Base-by-base conservation (phyloP, 768 basidiomycete species). In the Phlegmacium glaucopus region DNA sequence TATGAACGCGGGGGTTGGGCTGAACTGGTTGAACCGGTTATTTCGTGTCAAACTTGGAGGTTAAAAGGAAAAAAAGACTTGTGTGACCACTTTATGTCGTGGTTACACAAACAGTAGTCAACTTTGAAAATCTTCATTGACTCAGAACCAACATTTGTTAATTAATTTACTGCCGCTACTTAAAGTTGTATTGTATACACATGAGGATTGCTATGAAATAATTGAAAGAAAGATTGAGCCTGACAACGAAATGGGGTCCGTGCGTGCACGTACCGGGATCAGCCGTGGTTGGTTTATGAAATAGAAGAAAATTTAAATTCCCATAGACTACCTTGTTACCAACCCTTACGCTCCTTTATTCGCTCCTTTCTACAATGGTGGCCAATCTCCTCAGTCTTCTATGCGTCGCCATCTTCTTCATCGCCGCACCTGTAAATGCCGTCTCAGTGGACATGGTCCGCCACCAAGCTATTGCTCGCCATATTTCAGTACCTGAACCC, bases 21-120 rank as follows among this genome's bases (percentile, higher is more conserved):
- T 82, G 81, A 78, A 79, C 80, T 77, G 69, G 78, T 68, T 88
- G 86, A 88, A 89, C 86, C 86, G 83, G 82, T 85, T 84, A 82
- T 78, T 82, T 79, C 69, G 76, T 81, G 78, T 76, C 80, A 83
- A 86, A 88, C 81, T 87, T 87, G 86, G 71, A 77, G 83, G 87
- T 86, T 83, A 73, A 71, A 75, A 72, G 76, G 76, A 77, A 80
- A 75, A 68, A 67, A 62, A 47, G 47, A 42, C 27, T 41, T 44
- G 48, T 41, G 49, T 38, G 44, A 45, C 32, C 48, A 58, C 61
- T 59, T 66, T 71, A 72, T 72, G 71, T 72, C 66, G 44, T 63
- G 61, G 56, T 22, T 2, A 22, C 22, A 56, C 61, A 64, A 42
- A 39, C 63, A 72, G 47, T 50, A 38, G 55, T 65, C 58, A 72